These are phyloP conservation scores for Mortierella sp. DNA, from an alignment of 371 early-diverging fungal species.

Conservation along the genomic window DNA sequence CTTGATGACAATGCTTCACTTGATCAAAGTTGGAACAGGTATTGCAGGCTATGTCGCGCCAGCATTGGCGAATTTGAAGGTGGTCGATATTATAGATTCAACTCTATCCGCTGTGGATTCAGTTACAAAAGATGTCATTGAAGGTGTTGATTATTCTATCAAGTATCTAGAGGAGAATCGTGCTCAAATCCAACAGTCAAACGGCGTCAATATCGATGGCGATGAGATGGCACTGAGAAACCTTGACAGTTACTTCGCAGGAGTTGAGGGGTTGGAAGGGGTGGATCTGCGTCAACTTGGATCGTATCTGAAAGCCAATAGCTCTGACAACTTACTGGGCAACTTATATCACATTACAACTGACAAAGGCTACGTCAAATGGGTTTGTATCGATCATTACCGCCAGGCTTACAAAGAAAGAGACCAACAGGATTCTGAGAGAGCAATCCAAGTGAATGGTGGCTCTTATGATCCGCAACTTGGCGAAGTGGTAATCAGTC, in stretches of 20 bases:
- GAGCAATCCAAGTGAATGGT: not conserved
- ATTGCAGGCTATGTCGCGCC: slow-evolving; percentile 2
- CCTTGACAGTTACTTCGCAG: not conserved
- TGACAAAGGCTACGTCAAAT: slow-evolving; percentile 20
- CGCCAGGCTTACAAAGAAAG: slow-evolving; percentile 14
- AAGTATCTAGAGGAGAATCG: slow-evolving; percentile 12
- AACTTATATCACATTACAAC: slow-evolving; percentile 25
- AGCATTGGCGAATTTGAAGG: too few relatives aligned
- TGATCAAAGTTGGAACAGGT: not conserved
- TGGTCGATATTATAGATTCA: too few relatives aligned
- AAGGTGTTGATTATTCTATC: slow-evolving; percentile 16
- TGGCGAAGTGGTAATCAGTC: not conserved
- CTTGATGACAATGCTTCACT: slow-evolving; percentile 12
- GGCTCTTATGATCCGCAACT: not conserved
- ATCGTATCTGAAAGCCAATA: not conserved
- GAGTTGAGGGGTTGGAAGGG: slow-evolving; percentile 20
- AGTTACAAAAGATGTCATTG: not conserved
- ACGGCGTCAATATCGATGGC: not conserved
- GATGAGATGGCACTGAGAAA: not conserved
- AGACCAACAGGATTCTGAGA: slow-evolving; percentile 1
- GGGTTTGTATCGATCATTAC: slow-evolving; percentile 11
- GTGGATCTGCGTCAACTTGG: not conserved
- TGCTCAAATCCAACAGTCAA: not conserved
- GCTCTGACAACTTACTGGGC: slow-evolving; percentile 17
- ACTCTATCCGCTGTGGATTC: too few relatives aligned